Base-by-base conservation (phyloP, 2,329 filamentous ascomycete genomes). In the Colletotrichum incanum region DNA sequence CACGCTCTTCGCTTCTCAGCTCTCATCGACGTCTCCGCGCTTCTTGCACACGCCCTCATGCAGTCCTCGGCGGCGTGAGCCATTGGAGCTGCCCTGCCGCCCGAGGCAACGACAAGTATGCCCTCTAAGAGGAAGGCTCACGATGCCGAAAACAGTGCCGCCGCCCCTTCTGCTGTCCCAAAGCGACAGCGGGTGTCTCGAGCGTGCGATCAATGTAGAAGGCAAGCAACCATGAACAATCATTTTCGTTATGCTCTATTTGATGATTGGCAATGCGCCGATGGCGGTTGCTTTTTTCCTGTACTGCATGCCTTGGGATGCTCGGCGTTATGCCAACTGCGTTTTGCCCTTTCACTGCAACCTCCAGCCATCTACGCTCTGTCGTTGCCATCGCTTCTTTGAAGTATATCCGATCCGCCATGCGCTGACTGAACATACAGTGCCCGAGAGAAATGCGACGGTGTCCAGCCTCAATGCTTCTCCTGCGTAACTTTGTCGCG, bases 371-470 rank as follows among this genome's bases (percentile, higher is more conserved):
- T n/a, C 52, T 49, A 20, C 28, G 37, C 8, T 5, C 16, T 28
- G 34, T 12, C 26, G 5, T 55, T 43, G 26, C 50, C 62, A 1
- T 7, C 8, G 20, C 41, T 43, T 54, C 26, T 26, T 45, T 56
- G 50, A 20, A 8, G 3, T 26, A 39, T 61, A n/a, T n/a, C 56
- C 63, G 14, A 45, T 28, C 20, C 43, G 8, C 23, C 23, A 28
- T 16, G n/a, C 47, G 54, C 54, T 60, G 45, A 70, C 65, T n/a
- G 37, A 45, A 43, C 14, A 60, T 43, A 5, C 64, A 74, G 86
- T 18, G 90, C 90, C 62, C 88, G 91, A 73, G 92, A 94, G 80
- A 93, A 93, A 78, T 94, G 93, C 80, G 92, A 94, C 77, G 93
- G 93, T 20, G 84, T 85, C 14, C 89, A 91, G 74, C 92, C 92